Percentiles rank a stretch among this genome's conserved stretches.
phyloP scores from a whole-genome alignment of 352 stramenopile genomes.

The Pythium periplocum region DNA sequence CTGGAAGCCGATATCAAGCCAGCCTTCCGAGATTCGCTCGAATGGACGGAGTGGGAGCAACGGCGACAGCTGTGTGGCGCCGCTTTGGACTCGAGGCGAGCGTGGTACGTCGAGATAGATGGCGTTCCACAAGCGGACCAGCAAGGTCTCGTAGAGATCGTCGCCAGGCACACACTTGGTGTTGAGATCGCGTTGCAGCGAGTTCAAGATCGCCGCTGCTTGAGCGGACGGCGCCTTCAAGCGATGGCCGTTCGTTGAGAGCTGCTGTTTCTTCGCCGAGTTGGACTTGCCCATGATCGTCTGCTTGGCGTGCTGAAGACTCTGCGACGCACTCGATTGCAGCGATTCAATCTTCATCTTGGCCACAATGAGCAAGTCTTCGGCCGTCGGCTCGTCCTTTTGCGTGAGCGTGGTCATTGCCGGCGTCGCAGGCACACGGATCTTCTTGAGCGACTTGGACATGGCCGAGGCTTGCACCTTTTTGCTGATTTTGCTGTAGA shows the following conservation, averaged over 20 bases:
- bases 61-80: background rate
- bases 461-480: slow-evolving; percentile 23
- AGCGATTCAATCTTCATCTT: slow-evolving; percentile 48
- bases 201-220: slow-evolving; percentile 33
- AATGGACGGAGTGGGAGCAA: slow-evolving; percentile 21
- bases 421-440: slow-evolving; percentile 38
- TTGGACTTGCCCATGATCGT: slow-evolving; percentile 26
- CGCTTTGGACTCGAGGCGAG: slow-evolving; percentile 8
- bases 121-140: slow-evolving; percentile 58
- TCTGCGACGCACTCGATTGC: slow-evolving; percentile 28
- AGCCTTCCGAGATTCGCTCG: slow-evolving; percentile 41
- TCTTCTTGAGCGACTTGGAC: slow-evolving; percentile 34
- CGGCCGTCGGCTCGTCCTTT: slow-evolving; percentile 51
- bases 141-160: slow-evolving; percentile 53
- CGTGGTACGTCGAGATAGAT: slow-evolving; percentile 34
- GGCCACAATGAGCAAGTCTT: slow-evolving; percentile 55
- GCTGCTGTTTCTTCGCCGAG: slow-evolving; percentile 3
- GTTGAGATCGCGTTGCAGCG: slow-evolving; percentile 59
- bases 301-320: slow-evolving; percentile 26
- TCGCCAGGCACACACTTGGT: slow-evolving; percentile 55
- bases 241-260: background rate
- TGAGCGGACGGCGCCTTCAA: slow-evolving; percentile 26
- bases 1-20: slow-evolving; percentile 77
- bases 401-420: slow-evolving; percentile 42
- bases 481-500: slow-evolving; percentile 25